Base-by-base conservation (phyloP, 345 rosid species). In the Populus simonii region DNA sequence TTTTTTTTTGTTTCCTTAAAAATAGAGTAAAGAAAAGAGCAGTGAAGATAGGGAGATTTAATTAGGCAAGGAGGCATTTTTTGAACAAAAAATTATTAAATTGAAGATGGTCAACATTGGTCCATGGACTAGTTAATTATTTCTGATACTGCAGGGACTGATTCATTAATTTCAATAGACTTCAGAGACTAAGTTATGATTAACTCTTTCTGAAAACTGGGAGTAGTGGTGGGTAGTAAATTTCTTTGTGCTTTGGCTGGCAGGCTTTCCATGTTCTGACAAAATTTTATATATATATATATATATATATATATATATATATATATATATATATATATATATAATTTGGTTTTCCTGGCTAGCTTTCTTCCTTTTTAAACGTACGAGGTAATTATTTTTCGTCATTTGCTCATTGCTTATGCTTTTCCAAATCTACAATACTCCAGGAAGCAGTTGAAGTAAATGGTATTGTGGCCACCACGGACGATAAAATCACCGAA, bases 391-490 rank as follows among this genome's bases (percentile, higher is more conserved):
- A 53, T 57, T 35, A 35, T 57, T 31, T 3, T 57, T 73, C 4
- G 13, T 22, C 31, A 20, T 20, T 11, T 63, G 18, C 66, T 63
- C 33, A 4, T 25, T 80, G 22, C 65, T 41, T 62, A 15, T 73
- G 62, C 27, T 10, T 35, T 59, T 63, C 36, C 6, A 13, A 55
- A 35, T 78, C 38, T 2, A 25, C 20, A 41, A 71, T 63, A 25
- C 68, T 27, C n/a, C 76, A 86, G 89, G 83, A 70, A 57, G 43
- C 38, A 8, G 43, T 66, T 20, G 82, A 76, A 78, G 71, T 31
- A 66, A 16, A 62, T 72, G 57, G 62, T 8, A 65, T 45, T 43
- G 17, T 78, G 45, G 70, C 66, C 20, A 49, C 82, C 7, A 12
- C 75, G 59, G 85, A 84, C 41, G 38, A 71, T 59, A 77, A 84